phyloP scores from a whole-genome alignment of 139 green algal genomes.

The Protoeuglena noctilucae region DNA sequence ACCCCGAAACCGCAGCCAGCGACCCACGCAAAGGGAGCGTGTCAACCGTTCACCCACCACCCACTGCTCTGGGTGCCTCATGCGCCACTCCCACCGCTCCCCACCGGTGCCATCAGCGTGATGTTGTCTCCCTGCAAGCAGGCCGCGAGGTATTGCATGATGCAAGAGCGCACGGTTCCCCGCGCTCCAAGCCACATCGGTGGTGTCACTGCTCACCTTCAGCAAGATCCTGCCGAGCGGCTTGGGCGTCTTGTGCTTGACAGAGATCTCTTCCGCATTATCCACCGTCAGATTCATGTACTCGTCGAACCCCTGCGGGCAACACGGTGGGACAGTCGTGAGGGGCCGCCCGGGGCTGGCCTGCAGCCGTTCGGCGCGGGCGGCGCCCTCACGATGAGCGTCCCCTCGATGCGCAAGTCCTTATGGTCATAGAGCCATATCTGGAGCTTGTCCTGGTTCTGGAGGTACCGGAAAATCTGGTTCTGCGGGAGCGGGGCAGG shows the following conservation, averaged over 20 bases:
- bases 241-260: constrained; percentile 84
- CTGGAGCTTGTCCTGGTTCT: not conserved
- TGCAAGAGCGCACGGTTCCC: too few species aligned
- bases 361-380: constrained; percentile 6
- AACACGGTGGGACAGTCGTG: not conserved
- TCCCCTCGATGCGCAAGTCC: constrained; percentile 82
- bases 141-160: too few species aligned
- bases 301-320: constrained; percentile 93
- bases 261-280: constrained; percentile 89
- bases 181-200: too few species aligned
- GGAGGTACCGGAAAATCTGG: not conserved
- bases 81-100: too few species aligned
- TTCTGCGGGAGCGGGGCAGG: not conserved
- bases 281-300: constrained; percentile 99
- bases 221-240: constrained; percentile 83
- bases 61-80: too few species aligned
- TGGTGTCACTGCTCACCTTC: too few species aligned
- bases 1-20: too few species aligned
- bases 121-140: constrained; percentile 99
- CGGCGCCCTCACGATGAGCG: constrained; percentile 68
- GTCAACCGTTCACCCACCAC: too few species aligned
- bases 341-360: not conserved
- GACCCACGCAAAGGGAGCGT: too few species aligned
- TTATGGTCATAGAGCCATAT: constrained; percentile 95
- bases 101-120: constrained; percentile 81